Evolutionary conservation across 352 stramenopile species (phyloP).

Genomic region (Globisporangium nodosum): DNA sequence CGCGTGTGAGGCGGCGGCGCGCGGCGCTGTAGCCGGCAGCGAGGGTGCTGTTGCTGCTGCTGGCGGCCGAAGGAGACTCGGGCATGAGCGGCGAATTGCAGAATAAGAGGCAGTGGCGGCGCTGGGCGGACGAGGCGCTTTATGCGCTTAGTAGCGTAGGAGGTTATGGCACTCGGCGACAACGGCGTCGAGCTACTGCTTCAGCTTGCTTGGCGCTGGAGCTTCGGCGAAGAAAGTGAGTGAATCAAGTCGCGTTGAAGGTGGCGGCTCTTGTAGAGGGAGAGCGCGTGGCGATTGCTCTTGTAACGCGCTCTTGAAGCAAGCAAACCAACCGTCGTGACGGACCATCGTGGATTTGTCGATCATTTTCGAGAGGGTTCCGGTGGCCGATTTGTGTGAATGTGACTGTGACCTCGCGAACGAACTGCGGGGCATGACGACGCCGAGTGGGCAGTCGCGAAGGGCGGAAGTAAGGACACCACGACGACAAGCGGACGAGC

Average conservation of each 20-base stretch:
- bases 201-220: background rate
- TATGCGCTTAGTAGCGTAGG: too few species aligned
- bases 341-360: too few species aligned
- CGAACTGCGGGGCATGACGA: background rate
- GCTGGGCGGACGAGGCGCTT: background rate
- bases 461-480: background rate
- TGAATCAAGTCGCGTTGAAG: background rate
- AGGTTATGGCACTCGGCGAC: too few species aligned
- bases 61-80: background rate
- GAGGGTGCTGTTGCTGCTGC: background rate
- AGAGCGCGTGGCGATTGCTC: too few species aligned
- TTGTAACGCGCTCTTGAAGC: too few species aligned
- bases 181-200: background rate
- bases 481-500: background rate
- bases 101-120: background rate
- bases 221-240: background rate
- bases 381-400: too few species aligned
- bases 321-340: too few species aligned
- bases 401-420: too few species aligned
- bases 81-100: background rate
- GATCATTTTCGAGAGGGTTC: too few species aligned
- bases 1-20: constrained; percentile 21
- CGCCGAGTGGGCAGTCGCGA: background rate
- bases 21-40: background rate
- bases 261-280: too few species aligned